These are phyloP conservation scores for Quercus rubra DNA, from an alignment of 306 rosid genomes.

Conservation along the genomic window DNA sequence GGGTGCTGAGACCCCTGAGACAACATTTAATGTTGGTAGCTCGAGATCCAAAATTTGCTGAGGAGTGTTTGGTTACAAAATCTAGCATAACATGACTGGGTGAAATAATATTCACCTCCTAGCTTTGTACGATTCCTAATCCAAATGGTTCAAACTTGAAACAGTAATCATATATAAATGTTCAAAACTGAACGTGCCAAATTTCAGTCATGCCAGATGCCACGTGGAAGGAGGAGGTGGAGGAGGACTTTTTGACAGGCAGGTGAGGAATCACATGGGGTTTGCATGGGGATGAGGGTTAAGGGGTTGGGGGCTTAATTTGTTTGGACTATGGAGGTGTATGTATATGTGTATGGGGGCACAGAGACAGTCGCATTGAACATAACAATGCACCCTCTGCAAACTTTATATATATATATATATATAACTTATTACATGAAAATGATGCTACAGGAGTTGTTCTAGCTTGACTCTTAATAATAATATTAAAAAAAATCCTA, in stretches of 20 bases:
- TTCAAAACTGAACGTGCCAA: not conserved
- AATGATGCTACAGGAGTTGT: not conserved
- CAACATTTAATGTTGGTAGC: constrained; percentile 31
- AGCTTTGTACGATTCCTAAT: not conserved
- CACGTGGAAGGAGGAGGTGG: constrained; percentile 9
- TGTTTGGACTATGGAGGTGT: constrained; percentile 25
- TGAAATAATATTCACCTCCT: not conserved
- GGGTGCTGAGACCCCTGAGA: constrained; percentile 24
- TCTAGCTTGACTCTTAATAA: not conserved
- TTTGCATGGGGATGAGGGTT: constrained; percentile 23
- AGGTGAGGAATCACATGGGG: constrained; percentile 11
- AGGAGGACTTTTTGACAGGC: constrained; percentile 2
- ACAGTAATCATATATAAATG: too few species aligned
- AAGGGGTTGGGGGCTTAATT: not conserved
- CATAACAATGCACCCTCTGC: constrained; percentile 16
- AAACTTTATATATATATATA: not conserved
- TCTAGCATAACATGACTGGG: not conserved
- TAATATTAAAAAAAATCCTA: not conserved
- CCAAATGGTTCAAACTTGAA: not conserved
- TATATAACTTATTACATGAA: not conserved
- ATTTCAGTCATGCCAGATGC: constrained; percentile 9
- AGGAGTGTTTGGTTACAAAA: constrained; percentile 9
- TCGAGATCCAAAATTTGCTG: constrained; percentile 35
- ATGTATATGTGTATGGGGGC: not conserved
- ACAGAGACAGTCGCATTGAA: not conserved